Evolutionary conservation across 139 green algal species (phyloP).

Genomic region (Chlorella sp.): DNA sequence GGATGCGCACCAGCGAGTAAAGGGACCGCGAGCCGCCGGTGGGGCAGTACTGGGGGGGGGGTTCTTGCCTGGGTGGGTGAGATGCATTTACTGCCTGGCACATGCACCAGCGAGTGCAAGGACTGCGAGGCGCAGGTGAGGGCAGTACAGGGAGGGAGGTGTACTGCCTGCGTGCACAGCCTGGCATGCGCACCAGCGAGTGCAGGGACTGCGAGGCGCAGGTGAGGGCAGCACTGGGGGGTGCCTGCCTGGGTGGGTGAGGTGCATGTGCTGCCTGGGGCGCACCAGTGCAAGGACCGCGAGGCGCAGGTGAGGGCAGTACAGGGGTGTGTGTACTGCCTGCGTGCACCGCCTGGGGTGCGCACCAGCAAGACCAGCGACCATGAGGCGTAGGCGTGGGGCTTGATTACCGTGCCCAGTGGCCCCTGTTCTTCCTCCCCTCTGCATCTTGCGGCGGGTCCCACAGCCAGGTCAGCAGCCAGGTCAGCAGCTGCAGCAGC

Average conservation of each 20-base stretch:
- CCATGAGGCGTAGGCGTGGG: conserved; percentile 74
- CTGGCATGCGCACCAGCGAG: conserved; percentile 87
- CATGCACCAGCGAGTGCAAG: too few relatives aligned
- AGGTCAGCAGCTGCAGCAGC: neutral
- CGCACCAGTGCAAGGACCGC: too few relatives aligned
- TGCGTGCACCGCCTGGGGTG: conserved; percentile 48
- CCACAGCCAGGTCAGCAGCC: too few relatives aligned
- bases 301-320: too few relatives aligned
- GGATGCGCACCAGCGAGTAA: conserved; percentile 92
- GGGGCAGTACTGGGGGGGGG: neutral
- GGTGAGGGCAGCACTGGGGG: neutral
- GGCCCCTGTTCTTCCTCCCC: too few relatives aligned
- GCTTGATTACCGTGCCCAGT: too few relatives aligned
- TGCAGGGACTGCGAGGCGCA: conserved; percentile 88
- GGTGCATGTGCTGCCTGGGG: too few relatives aligned
- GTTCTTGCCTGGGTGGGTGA: neutral
- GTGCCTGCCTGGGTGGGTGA: neutral
- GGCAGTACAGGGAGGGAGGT: neutral
- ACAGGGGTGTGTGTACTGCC: neutral
- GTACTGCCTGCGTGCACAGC: neutral
- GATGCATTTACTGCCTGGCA: too few relatives aligned
- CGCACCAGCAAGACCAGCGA: conserved; percentile 96
- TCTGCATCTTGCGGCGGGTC: too few relatives aligned
- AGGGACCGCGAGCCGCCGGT: too few relatives aligned
- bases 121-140: too few relatives aligned